These are phyloP conservation scores for Globisporangium nodosum DNA, from an alignment of 352 stramenopile species.

Conservation along the genomic window DNA sequence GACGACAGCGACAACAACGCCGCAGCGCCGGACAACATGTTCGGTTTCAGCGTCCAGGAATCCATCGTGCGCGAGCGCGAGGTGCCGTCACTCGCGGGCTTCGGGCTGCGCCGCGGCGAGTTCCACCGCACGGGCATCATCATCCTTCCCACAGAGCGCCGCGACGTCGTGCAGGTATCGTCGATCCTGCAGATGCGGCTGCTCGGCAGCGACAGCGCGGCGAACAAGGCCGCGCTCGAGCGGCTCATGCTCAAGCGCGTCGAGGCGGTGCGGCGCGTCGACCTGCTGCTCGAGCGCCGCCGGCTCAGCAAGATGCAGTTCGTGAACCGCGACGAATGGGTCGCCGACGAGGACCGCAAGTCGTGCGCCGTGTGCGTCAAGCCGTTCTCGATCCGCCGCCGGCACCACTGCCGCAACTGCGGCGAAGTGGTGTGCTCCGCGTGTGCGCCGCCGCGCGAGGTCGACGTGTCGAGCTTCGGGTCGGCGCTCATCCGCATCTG, in stretches of 20 bases:
- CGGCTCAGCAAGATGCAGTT: conserved; percentile 56
- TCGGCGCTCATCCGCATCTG: conserved; percentile 50
- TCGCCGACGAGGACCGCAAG: conserved; percentile 49
- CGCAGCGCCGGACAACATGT: conserved; percentile 13
- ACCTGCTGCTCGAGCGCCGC: conserved; percentile 50
- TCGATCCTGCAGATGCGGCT: conserved; percentile 57
- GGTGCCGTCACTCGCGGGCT: conserved; percentile 46
- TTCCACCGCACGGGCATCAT: conserved; percentile 61
- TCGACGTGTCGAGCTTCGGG: conserved; percentile 32
- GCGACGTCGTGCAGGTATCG: conserved; percentile 58
- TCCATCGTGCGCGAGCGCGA: conserved; percentile 57
- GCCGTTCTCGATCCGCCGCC: conserved; percentile 46
- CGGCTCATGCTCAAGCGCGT: conserved; percentile 49
- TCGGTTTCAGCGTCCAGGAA: conserved; percentile 65
- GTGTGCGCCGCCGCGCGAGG: conserved; percentile 49
- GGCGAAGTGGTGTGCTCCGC: conserved; percentile 70
- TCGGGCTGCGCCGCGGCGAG: conserved; percentile 47
- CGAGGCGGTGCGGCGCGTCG: conserved; percentile 31
- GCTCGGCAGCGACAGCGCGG: conserved; percentile 15
- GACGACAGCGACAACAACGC: neutral
- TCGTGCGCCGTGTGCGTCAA: conserved; percentile 63
- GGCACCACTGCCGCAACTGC: conserved; percentile 68
- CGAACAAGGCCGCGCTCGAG: conserved; percentile 31
- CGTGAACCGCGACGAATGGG: conserved; percentile 43
- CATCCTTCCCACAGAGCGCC: conserved; percentile 48